These are phyloP conservation scores for Penicillium manginii DNA, from an alignment of 495 filamentous ascomycete species.

Conservation along the genomic window DNA sequence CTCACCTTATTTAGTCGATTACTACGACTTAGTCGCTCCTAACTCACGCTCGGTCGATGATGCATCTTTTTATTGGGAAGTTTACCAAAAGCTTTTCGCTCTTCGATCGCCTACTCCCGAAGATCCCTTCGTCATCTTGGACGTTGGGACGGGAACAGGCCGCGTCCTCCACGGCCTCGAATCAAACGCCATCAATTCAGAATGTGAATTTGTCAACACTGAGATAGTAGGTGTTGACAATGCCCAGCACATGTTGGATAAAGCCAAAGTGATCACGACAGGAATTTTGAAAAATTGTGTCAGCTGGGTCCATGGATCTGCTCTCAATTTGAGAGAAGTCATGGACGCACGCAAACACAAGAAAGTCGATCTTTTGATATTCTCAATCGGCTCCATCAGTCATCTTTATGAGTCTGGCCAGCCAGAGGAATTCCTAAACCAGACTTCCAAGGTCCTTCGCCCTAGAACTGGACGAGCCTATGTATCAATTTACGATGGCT, in stretches of 20 bases:
- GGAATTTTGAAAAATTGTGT: constrained; percentile 1
- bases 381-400: constrained; percentile 10
- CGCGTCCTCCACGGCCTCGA: constrained; percentile 9
- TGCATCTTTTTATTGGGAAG: constrained; percentile 7
- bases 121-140: constrained; percentile 11
- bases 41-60: constrained; percentile 7
- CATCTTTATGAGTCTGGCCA: constrained; percentile 7
- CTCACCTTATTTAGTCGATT: constrained; percentile 10
- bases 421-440: constrained; percentile 2
- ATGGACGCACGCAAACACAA: constrained; percentile 1
- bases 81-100: constrained; percentile 4
- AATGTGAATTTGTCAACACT: background rate
- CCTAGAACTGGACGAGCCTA: constrained; percentile 8
- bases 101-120: background rate
- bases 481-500: constrained; percentile 15
- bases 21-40: constrained; percentile 11
- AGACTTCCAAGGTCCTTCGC: constrained; percentile 1
- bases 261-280: background rate
- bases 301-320: constrained; percentile 9
- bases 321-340: background rate
- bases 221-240: constrained; percentile 5
- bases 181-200: background rate
- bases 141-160: constrained; percentile 12
- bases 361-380: constrained; percentile 9
- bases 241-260: constrained; percentile 9